phyloP scores from a whole-genome alignment of 208 protist species.

The Crithidia bombi region DNA sequence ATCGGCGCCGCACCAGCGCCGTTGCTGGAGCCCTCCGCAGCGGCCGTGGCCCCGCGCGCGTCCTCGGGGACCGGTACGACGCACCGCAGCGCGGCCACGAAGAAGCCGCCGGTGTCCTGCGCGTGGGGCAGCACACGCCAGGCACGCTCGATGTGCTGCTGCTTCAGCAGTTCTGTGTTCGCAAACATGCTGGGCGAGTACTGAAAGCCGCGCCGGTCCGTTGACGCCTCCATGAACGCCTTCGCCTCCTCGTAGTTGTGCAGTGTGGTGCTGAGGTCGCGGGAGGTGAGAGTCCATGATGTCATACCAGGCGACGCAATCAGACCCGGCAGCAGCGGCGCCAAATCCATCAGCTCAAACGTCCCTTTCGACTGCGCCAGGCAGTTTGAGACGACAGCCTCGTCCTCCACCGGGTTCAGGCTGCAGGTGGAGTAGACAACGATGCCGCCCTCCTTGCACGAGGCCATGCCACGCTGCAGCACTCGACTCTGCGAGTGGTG shows the following conservation, averaged over 20 bases:
- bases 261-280: conserved; percentile 58
- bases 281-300: conserved; percentile 80
- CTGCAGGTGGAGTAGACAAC: conserved; percentile 97
- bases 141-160: conserved; percentile 80
- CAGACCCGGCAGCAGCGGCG: conserved; percentile 74
- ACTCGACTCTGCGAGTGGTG: conserved; percentile 88
- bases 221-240: conserved; percentile 40
- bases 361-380: conserved; percentile 61
- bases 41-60: conserved; percentile 7
- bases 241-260: conserved; percentile 66
- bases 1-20: conserved; percentile 24
- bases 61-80: conserved; percentile 52
- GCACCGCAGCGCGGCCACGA: conserved; percentile 92
- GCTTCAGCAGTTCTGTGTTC: conserved; percentile 41
- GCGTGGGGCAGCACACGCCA: conserved; percentile 93
- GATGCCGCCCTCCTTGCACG: conserved; percentile 81
- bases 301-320: conserved; percentile 70
- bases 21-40: conserved; percentile 12
- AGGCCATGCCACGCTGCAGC: conserved; percentile 79
- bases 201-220: conserved; percentile 55
- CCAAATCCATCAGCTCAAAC: conserved; percentile 89
- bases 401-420: conserved; percentile 95
- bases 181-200: conserved; percentile 84
- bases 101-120: conserved; percentile 98
- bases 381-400: conserved; percentile 92